A percentile compares a stretch with the other conserved stretches of the same genome.
phyloP scores from a whole-genome alignment of 306 rosid genomes.

The Astragalus membranaceus region DNA sequence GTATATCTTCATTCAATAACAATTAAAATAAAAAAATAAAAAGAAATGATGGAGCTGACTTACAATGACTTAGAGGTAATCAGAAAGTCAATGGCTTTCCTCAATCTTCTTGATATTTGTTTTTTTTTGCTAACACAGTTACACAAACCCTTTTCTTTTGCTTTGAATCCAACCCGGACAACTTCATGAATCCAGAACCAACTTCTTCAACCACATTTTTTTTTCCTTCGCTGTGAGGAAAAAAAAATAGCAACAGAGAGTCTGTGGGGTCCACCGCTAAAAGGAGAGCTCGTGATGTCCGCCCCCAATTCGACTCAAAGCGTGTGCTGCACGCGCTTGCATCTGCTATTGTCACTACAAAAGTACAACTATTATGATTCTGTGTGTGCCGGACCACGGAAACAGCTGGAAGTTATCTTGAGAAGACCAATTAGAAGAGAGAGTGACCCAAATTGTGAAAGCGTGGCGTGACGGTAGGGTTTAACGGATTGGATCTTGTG shows the following conservation, averaged over 20 bases:
- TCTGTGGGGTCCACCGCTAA: constrained; percentile 27
- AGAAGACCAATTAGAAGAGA: neutral
- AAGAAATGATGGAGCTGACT: constrained; percentile 39
- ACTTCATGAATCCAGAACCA: neutral
- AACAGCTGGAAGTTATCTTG: neutral
- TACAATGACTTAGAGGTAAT: constrained; percentile 22
- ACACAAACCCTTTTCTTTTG: neutral
- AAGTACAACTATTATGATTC: neutral
- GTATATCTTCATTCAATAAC: neutral
- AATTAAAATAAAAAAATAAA: neutral
- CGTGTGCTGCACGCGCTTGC: constrained; percentile 15
- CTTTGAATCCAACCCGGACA: neutral
- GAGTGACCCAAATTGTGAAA: too few relatives aligned
- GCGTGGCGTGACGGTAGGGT: constrained; percentile 9
- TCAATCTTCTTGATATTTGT: neutral
- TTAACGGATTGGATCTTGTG: constrained; percentile 11
- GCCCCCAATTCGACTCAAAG: constrained; percentile 18
- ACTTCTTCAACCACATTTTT: constrained; percentile 17
- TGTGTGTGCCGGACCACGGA: neutral
- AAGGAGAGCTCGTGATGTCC: constrained; percentile 37
- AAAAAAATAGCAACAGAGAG: neutral
- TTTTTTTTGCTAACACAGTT: neutral
- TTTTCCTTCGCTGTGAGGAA: neutral
- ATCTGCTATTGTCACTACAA: neutral
- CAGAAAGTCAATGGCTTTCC: constrained; percentile 38